Evolutionary conservation across 2,329 filamentous ascomycete species (phyloP), one percentile per base, ranked within the genome.

Genomic region (Fusarium secorum): DNA sequence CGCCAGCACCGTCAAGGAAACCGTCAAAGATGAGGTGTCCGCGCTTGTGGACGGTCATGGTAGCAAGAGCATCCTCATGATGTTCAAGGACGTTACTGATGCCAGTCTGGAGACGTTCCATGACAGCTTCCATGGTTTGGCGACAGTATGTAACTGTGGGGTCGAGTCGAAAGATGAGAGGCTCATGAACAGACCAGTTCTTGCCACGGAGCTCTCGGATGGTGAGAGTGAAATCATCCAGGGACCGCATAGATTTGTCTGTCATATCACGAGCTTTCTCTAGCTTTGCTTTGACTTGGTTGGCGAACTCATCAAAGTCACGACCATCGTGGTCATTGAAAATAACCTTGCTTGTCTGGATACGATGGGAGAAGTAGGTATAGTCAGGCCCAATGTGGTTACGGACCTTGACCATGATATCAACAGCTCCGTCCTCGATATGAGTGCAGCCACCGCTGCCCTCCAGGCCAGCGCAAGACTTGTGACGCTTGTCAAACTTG

Each of bases 341-440:
- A n/a, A 87, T 77, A 22, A 81, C 78, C 22, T 85, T 79, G 42
- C 80, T 83, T 73, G 81, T 84, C 53, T 78, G 79, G 36, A 86
- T 79, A 32, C 78, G 79, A 35, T 83, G 82, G 38, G 80, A 78
- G 42, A 87, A 75, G 60, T 85, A 83, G 28, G 80, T 79, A 65
- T 84, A 85, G 44, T 80, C 76, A 7, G 85, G 84, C 0, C 86
- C 86, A 18, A 87, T 79, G 65, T 84, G 85, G 75, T 88, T 88
- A 32, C 78, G 75, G 38, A 88, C 77, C 35, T 81, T 81, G 54
- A 87, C 77, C 59, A 81, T 79, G 46, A 88, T 77, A 52, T 83
- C 80, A 14, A 87, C 76, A 2, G 84, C 83, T 44, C 84, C 81
- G 42, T 82, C 80, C 30, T 83, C 81, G 20, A 80, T 79, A 46